Conservation (phyloP, 148 eudicot genomes). For the Nyssa sinensis region DNA sequence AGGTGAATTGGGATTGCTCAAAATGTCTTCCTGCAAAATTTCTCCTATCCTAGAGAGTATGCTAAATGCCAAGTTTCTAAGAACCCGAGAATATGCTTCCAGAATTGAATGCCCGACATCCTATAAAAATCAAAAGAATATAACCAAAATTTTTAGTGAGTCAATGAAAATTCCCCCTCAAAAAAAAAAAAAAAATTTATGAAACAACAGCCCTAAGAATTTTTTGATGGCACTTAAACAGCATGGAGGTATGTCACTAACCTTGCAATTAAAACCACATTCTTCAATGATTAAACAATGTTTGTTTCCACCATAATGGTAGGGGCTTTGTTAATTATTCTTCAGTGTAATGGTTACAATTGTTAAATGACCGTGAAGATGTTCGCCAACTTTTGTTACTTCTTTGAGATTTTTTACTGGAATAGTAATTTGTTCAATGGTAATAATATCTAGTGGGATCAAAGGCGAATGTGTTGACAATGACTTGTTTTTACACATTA, state of each 20-base stretch:
- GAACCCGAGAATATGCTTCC: slow-evolving; percentile 94
- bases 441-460: neutral
- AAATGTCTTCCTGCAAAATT: slow-evolving; percentile 72
- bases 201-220: neutral
- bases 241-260: neutral
- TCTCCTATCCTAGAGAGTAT: slow-evolving; percentile 72
- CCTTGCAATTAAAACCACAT: neutral
- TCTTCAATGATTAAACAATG: neutral
- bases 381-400: neutral
- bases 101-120: slow-evolving; percentile 80
- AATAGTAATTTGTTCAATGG: neutral
- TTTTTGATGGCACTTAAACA: neutral
- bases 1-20: slow-evolving; percentile 76
- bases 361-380: neutral
- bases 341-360: neutral
- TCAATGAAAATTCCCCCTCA: too few species aligned
- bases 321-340: too few species aligned
- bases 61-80: slow-evolving; percentile 69
- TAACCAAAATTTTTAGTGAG: neutral
- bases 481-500: neutral
- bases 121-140: slow-evolving; percentile 29
- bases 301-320: neutral
- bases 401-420: neutral
- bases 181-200: neutral
- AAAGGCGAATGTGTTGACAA: neutral